Percentiles rank a stretch among this genome's conserved stretches.
Evolutionary conservation across 2,329 filamentous ascomycete species (phyloP).

Genomic region (Sarocladium kiliense): DNA sequence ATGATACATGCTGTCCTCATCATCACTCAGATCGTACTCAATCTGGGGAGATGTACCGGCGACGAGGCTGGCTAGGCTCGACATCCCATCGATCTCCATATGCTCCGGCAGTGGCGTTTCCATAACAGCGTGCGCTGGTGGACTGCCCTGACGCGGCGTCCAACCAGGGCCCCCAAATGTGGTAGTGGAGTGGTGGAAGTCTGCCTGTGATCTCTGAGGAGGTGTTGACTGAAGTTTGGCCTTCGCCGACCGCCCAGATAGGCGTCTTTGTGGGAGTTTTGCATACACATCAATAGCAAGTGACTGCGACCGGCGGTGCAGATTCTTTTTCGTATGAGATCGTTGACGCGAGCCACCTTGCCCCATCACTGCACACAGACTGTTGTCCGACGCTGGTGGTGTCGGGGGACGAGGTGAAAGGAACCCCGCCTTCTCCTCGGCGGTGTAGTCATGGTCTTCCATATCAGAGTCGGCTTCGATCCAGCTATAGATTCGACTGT

Average conservation of each 20-base stretch:
- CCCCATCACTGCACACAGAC: background rate
- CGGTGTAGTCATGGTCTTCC: slow-evolving; percentile 18
- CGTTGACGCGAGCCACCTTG: background rate
- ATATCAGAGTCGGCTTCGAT: slow-evolving; percentile 31
- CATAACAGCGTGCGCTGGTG: background rate
- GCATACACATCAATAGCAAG: background rate
- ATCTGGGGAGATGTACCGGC: background rate
- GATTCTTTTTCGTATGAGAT: background rate
- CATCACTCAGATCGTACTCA: background rate
- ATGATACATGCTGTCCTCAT: background rate
- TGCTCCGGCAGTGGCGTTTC: background rate
- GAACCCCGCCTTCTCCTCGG: slow-evolving; percentile 11
- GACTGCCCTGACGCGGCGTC: background rate
- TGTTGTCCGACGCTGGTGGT: slow-evolving; percentile 17
- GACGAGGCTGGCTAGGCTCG: slow-evolving; percentile 2
- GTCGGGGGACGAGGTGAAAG: slow-evolving; percentile 27
- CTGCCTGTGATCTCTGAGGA: background rate
- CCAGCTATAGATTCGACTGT: slow-evolving; percentile 27
- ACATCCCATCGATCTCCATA: background rate
- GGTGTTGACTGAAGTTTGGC: slow-evolving; percentile 4
- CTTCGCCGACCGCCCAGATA: background rate
- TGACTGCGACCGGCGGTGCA: slow-evolving; percentile 9
- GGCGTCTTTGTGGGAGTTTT: background rate
- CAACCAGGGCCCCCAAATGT: slow-evolving; percentile 4
- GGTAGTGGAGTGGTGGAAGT: slow-evolving; percentile 1